Base-by-base conservation (phyloP, 1,284 basidiomycete species). In the Microbotryum silenes-acaulis region DNA sequence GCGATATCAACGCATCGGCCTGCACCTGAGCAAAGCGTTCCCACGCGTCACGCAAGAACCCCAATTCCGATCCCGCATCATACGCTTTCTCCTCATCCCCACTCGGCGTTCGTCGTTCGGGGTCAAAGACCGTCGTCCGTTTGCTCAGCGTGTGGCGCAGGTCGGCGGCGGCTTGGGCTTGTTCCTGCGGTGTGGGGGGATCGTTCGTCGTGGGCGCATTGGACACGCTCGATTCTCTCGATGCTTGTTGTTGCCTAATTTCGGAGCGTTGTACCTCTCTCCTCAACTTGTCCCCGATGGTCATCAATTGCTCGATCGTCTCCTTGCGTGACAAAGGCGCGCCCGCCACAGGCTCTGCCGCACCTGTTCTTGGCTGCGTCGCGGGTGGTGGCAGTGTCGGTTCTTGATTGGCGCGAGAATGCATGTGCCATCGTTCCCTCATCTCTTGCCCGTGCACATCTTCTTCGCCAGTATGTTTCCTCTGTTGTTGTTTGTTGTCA, bases 21-120 rank as follows among this genome's bases (percentile, higher is more conserved):
- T 64, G 65, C 27, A 60, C 62, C 4, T 56, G 49, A 2, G 60
- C 65, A 21, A 67, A 67, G 6, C 48, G 51, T 50, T 62, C 60
- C 65, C 65, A 67, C 2, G 62, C 62, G 23, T 50, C 51, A 12
- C 58, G 56, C 9, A 66, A 63, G 14, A 63, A 42, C n/a, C 44
- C 21, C 4, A 66, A 54, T 1, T 57, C 59, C 21, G 27, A 50
- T 16, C 21, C 54, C n/a, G 25, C 10, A 8, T 51, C 51, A 33
- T 21, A 9, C 18, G 55, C 58, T 16, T 52, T 45, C n/a, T 54
- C 44, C 23, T 54, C n/a, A 16, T 23, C 31, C 23, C 51, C 45
- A 31, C 49, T n/a, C 49, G 29, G 27, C 53, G 45, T 16, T 25
- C 44, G n/a, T 59, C 57, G 21, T 53, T 53, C 1, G 16, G 51